Base-by-base conservation (phyloP, 331 rosid genomes). In the Arachis monticola region DNA sequence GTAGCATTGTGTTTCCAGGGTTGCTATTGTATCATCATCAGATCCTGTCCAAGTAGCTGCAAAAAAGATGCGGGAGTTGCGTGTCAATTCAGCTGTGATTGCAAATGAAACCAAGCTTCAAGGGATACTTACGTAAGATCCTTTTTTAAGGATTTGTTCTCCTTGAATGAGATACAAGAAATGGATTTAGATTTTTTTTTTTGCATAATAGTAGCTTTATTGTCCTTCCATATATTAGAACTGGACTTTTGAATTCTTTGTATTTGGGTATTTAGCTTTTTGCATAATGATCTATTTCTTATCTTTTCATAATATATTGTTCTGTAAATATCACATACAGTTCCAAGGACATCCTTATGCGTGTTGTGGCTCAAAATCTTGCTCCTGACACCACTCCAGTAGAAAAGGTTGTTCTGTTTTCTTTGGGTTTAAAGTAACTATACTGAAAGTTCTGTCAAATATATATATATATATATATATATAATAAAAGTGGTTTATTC, bases 291-390 rank as follows among this genome's bases (percentile, higher is more conserved):
- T 53, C 59, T 3, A 53, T 13, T 13, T 53, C 3, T n/a, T 48
- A 10, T 10, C 11, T 51, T 12, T 10, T 2, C 56, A 11, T 11
- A 51, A 12, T 4, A 51, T 57, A 50, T 64, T 77, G 62, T 64
- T 67, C 53, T 68, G 55, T 74, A 48, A 67, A 47, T 73, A 12
- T 75, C 53, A 59, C 59, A 46, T 85, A 85, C 90, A 94, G 99
- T 76, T 92, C 99, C 58, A 94, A 87, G 85, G 99, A 94, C 81
- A 92, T 94, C 73, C 92, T 94, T 57, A 85, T 92, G 99, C 92
- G 99, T 45, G 92, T 92, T 2, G 89, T 94, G 84, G 93, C 99
- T 42, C 93, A 81, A 76, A 90, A 86, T 86, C 84, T 92, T 77
- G 87, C 96, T 50, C 99, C 99, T 30, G 97, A 92, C 48, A 73